These are phyloP conservation scores for Alloascoidea hylecoeti DNA, from an alignment of 805 yeast species.

Conservation along the genomic window DNA sequence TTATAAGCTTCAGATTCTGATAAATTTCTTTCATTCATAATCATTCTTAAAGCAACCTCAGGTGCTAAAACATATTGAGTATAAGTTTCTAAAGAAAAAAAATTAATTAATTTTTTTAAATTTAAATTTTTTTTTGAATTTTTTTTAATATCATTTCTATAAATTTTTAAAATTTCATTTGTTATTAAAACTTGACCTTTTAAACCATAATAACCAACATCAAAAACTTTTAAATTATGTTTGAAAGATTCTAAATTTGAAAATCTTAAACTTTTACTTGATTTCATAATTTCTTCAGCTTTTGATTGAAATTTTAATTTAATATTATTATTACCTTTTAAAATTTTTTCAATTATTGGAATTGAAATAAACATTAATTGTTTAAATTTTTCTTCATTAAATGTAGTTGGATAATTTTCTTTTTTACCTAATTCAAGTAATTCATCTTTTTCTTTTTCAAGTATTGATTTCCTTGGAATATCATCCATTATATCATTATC, in stretches of 20 bases:
- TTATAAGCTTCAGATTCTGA: not conserved
- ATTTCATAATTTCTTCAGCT: not conserved
- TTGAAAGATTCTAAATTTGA: not conserved
- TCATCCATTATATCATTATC: no score
- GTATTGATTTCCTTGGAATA: no score
- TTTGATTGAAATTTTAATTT: not conserved
- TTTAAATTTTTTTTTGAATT: no score
- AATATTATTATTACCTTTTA: not conserved
- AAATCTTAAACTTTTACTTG: not conserved
- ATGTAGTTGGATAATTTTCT: not conserved
- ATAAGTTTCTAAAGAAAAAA: conserved; percentile 10
- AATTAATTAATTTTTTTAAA: no score
- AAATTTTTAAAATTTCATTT: not conserved
- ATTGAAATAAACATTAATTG: not conserved
- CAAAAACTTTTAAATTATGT: not conserved
- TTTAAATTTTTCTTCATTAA: not conserved
- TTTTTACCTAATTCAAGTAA: not conserved
- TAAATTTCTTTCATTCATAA: not conserved
- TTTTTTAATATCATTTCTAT: conserved; percentile 11
- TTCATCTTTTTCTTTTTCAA: not conserved
- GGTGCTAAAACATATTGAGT: conserved; percentile 5
- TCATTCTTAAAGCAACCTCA: not conserved
- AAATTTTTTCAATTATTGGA: not conserved
- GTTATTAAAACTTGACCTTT: conserved; percentile 1
- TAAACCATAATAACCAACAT: not conserved